Evolutionary conservation across 352 stramenopile genomes (phyloP).

Genomic region (Peronospora tabacina): DNA sequence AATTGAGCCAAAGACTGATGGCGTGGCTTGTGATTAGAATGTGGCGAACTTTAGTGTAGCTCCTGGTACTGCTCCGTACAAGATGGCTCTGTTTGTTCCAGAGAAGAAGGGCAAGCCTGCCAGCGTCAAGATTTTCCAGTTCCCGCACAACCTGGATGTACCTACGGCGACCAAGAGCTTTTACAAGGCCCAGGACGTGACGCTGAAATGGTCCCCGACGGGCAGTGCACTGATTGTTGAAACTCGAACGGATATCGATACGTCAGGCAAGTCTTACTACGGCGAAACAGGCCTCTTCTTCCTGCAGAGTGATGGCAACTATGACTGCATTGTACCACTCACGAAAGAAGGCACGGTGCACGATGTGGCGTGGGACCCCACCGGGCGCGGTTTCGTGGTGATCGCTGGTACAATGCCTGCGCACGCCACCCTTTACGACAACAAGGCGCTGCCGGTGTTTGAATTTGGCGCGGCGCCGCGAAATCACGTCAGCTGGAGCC

Average conservation of each 20-base stretch:
- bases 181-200: constrained; percentile 88
- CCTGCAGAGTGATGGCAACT: constrained; percentile 87
- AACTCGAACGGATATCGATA: constrained; percentile 89
- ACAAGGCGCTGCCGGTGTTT: constrained; percentile 91
- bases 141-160: constrained; percentile 49
- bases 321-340: constrained; percentile 86
- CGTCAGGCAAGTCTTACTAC: constrained; percentile 95
- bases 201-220: constrained; percentile 86
- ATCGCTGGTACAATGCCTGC: constrained; percentile 93
- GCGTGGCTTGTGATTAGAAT: constrained; percentile 34
- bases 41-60: constrained; percentile 81
- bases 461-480: constrained; percentile 93
- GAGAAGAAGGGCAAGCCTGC: constrained; percentile 88
- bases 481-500: constrained; percentile 94
- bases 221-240: constrained; percentile 84
- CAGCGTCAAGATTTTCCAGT: constrained; percentile 80
- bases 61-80: constrained; percentile 67
- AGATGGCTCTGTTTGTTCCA: constrained; percentile 79
- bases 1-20: not conserved
- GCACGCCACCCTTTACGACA: constrained; percentile 94
- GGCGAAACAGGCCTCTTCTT: constrained; percentile 95
- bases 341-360: constrained; percentile 90
- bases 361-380: constrained; percentile 93
- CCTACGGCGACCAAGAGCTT: constrained; percentile 82
- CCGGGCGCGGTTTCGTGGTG: constrained; percentile 89